Base-by-base conservation (phyloP, 148 eudicot species). In the Spergularia marina region DNA sequence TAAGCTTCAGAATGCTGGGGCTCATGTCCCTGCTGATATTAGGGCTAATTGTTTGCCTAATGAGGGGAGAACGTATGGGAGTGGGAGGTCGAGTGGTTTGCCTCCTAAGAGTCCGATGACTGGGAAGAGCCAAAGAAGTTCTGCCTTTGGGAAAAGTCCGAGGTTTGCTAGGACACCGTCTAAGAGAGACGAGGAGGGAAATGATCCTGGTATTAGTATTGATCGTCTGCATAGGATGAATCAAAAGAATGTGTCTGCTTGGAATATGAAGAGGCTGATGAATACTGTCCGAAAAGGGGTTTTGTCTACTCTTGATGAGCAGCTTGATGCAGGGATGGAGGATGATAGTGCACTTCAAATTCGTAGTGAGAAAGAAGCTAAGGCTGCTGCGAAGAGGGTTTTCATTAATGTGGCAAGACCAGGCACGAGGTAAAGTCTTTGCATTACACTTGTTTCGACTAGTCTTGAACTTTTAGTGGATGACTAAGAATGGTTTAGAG, bases 201-300 rank as follows among this genome's bases (percentile, higher is more conserved):
- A 78, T 20, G 77, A 74, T 25, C 72, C 10, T 4, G 91, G 89
- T 44, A 91, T 94, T 23, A 85, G 87, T 13, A 91, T 94, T 13
- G 98, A 94, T 61, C 93, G 89, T 40, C 71, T 94, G 83, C 91
- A 94, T 25, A 79, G 96, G 82, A 70, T 90, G 80, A 91, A 89
- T 77, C 96, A 90, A 81, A 89, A 87, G 81, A 94, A 94, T 68
- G 77, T 94, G 18, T 94, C 98, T 0, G 98, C 98, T 34, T 94
- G 98, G 98, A 94, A 91, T 64, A 94, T 94, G 98, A 94, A 91
- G 86, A 86, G 91, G 85, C 72, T 94, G 86, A 86, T 90, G 84
- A 90, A 83, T 56, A 84, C 77, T 58, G 89, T 87, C 52, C 76
- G 97, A 30, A 85, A 85, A 21, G 97, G 97, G 25, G 84, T 80